These are phyloP conservation scores for Penicillium turbatum DNA, from an alignment of 495 filamentous ascomycete species.

Conservation along the genomic window DNA sequence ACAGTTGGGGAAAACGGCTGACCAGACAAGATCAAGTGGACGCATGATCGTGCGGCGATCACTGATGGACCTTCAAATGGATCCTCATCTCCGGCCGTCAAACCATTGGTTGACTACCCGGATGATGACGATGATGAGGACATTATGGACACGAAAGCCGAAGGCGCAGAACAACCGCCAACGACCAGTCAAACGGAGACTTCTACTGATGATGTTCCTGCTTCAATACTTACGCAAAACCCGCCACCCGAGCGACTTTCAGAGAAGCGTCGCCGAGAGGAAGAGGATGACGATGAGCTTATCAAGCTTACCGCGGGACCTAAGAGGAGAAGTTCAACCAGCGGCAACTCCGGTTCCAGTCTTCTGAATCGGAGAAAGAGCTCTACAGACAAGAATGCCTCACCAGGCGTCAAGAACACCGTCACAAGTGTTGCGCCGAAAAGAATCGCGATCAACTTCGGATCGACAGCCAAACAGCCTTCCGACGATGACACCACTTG, in stretches of 20 bases:
- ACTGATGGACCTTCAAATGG: constrained; percentile 30
- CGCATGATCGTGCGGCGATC: constrained; percentile 29
- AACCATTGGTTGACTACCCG: constrained; percentile 84
- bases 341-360: constrained; percentile 33
- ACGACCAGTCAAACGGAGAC: constrained; percentile 17
- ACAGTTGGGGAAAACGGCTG: background rate
- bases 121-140: constrained; percentile 75
- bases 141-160: constrained; percentile 47
- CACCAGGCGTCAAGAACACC: constrained; percentile 21
- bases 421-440: constrained; percentile 37
- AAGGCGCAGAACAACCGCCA: constrained; percentile 18
- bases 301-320: constrained; percentile 61
- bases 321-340: constrained; percentile 59
- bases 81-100: constrained; percentile 53
- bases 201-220: constrained; percentile 23
- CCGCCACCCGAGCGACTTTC: constrained; percentile 68
- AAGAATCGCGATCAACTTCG: constrained; percentile 49
- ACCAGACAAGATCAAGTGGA: constrained; percentile 29
- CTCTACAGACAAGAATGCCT: constrained; percentile 30
- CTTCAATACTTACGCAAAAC: constrained; percentile 32
- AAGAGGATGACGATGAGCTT: constrained; percentile 80
- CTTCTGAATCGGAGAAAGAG: constrained; percentile 41
- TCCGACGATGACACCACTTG: constrained; percentile 15
- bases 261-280: constrained; percentile 86
- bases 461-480: constrained; percentile 20